Percentiles rank a stretch among this genome's conserved stretches.
These are phyloP conservation scores for Aurinia saxatilis DNA, from an alignment of 345 rosid genomes.

Conservation along the genomic window DNA sequence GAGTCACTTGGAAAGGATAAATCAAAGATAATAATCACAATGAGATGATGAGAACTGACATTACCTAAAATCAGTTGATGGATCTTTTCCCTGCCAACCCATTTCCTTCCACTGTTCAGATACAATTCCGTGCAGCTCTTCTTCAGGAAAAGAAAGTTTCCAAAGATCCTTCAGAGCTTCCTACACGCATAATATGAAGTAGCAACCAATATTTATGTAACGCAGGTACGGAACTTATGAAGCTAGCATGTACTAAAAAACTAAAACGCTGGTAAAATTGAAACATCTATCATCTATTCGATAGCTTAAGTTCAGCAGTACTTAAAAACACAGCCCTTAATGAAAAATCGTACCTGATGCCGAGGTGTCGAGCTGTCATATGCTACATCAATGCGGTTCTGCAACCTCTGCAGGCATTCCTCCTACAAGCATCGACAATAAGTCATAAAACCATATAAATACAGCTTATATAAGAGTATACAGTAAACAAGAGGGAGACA, in stretches of 20 bases:
- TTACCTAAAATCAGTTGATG: conserved; percentile 98
- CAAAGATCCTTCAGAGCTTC: conserved; percentile 84
- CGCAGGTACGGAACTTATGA: neutral
- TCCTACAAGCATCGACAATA: conserved; percentile 40
- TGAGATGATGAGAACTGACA: neutral
- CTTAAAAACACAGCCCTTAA: neutral
- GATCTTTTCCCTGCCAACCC: conserved; percentile 99
- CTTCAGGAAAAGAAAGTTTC: conserved; percentile 89
- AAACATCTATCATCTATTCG: neutral
- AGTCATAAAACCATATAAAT: too few relatives aligned
- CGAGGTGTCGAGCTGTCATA: conserved; percentile 81
- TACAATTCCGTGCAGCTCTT: conserved; percentile 71
- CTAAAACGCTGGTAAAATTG: too few relatives aligned
- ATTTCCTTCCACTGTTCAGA: conserved; percentile 99
- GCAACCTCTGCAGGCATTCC: conserved; percentile 80
- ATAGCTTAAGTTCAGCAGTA: neutral
- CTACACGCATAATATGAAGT: conserved; percentile 34
- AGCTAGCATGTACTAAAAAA: neutral
- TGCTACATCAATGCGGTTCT: conserved; percentile 75
- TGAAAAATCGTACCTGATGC: conserved; percentile 59
- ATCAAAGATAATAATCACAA: neutral
- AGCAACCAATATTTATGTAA: neutral
- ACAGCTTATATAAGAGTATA: neutral
- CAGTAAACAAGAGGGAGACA: neutral
- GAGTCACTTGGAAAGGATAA: neutral